Percentiles rank a stretch among this genome's conserved stretches.
phyloP scores from a whole-genome alignment of 2,329 filamentous ascomycete genomes.

The Calonectria fujianensis region DNA sequence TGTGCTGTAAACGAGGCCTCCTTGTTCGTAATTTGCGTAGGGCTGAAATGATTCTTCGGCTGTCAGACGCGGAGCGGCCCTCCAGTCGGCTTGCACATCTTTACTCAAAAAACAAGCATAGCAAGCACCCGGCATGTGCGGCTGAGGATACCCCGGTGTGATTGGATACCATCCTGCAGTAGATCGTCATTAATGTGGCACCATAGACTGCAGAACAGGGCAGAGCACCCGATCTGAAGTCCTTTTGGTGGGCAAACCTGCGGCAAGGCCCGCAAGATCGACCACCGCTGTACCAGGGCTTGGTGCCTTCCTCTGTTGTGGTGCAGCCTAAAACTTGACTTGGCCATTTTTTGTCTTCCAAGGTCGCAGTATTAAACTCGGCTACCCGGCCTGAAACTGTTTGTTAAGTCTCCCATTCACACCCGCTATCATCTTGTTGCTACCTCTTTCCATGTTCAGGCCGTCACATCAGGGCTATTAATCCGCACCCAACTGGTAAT shows the following conservation, averaged over 20 bases:
- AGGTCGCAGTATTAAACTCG: background rate
- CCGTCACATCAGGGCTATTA: background rate
- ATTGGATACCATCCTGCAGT: background rate
- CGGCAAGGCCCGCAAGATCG: background rate
- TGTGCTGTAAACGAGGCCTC: background rate
- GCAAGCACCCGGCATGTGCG: background rate
- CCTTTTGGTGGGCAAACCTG: background rate
- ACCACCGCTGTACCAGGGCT: background rate
- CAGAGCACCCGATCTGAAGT: background rate
- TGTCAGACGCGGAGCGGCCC: background rate
- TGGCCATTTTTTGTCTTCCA: background rate
- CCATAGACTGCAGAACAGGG: background rate
- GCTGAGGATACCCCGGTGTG: background rate
- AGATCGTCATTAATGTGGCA: background rate
- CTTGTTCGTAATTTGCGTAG: background rate
- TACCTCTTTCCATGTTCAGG: too few species aligned
- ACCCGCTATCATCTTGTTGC: background rate
- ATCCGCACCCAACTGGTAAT: background rate
- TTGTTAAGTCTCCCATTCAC: background rate
- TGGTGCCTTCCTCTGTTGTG: background rate
- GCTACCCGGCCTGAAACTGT: background rate
- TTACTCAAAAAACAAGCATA: constrained; percentile 3
- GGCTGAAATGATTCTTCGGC: background rate
- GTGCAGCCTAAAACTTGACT: background rate
- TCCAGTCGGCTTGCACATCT: background rate